Conservation (phyloP, 2,329 filamentous ascomycete species). For the Blastomyces parvus region DNA sequence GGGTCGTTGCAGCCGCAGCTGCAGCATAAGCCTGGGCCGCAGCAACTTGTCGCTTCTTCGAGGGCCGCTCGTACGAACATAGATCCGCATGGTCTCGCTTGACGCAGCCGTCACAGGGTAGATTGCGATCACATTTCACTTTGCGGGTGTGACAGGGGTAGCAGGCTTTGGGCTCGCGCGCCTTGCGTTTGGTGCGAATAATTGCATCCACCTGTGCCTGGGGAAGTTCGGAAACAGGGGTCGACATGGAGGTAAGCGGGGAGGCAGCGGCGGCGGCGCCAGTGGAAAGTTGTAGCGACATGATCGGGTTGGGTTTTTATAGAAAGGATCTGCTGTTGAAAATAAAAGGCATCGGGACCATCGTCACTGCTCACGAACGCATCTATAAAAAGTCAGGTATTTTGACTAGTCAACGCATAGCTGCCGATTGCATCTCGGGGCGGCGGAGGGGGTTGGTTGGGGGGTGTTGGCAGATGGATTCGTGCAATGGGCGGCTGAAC, state of each 20-base stretch:
- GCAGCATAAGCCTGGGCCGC: constrained; percentile 20
- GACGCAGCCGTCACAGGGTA: constrained; percentile 41
- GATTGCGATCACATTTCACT: constrained; percentile 42
- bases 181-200: constrained; percentile 40
- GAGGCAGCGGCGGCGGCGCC: constrained; percentile 1
- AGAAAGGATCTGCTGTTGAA: not conserved
- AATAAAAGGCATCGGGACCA: not conserved
- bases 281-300: constrained; percentile 6
- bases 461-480: no score
- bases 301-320: not conserved
- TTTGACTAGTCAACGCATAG: not conserved
- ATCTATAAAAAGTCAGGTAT: not conserved
- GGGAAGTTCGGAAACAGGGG: constrained; percentile 32
- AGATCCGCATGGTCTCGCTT: constrained; percentile 42
- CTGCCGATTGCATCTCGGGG: not conserved
- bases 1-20: constrained; percentile 13
- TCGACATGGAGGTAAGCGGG: constrained; percentile 17
- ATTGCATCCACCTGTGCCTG: constrained; percentile 40
- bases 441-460: not conserved
- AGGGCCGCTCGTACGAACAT: constrained; percentile 41
- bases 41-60: constrained; percentile 34
- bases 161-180: constrained; percentile 40
- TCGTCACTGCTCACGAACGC: not conserved
- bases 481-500: no score
- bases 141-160: constrained; percentile 40